Evolutionary conservation across 108 stramenopile genomes (phyloP).

Genomic region (Cyclotella distinguenda): DNA sequence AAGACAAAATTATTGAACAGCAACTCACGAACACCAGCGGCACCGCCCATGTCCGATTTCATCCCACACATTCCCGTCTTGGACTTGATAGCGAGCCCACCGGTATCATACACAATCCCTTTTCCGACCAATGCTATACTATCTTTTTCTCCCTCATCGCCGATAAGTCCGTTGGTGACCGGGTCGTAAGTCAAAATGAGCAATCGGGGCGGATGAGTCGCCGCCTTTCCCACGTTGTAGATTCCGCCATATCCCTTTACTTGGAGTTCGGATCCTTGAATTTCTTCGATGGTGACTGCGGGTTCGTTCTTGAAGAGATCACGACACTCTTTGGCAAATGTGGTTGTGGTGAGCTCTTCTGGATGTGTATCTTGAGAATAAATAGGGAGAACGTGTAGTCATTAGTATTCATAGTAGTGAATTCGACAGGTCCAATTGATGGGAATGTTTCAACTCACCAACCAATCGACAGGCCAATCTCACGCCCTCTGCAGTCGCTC

Average conservation of each 20-base stretch:
- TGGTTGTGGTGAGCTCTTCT: conserved; percentile 54
- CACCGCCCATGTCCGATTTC: conserved; percentile 75
- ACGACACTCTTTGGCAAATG: conserved; percentile 43
- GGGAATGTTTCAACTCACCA: too few species aligned
- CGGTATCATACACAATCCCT: conserved; percentile 89
- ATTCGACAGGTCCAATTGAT: too few species aligned
- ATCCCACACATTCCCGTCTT: conserved; percentile 89
- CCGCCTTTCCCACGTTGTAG: conserved; percentile 85
- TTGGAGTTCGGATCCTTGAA: conserved; percentile 72
- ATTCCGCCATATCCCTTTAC: conserved; percentile 80
- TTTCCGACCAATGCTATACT: conserved; percentile 83
- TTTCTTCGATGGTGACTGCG: conserved; percentile 56
- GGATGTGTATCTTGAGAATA: conserved; percentile 42
- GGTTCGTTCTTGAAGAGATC: conserved; percentile 17
- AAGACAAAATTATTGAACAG: background rate
- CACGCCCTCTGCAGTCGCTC: conserved; percentile 42
- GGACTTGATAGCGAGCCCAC: conserved; percentile 65
- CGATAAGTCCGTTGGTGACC: background rate
- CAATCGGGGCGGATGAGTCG: conserved; percentile 70
- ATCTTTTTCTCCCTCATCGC: background rate
- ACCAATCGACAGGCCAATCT: conserved; percentile 67
- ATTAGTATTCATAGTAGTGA: too few species aligned
- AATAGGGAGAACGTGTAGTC: background rate
- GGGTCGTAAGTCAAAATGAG: conserved; percentile 71
- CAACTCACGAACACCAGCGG: conserved; percentile 57